Evolutionary conservation across 768 basidiomycete genomes (phyloP), one percentile per base, ranked within the genome.

Genomic region (Amanita rimosa): DNA sequence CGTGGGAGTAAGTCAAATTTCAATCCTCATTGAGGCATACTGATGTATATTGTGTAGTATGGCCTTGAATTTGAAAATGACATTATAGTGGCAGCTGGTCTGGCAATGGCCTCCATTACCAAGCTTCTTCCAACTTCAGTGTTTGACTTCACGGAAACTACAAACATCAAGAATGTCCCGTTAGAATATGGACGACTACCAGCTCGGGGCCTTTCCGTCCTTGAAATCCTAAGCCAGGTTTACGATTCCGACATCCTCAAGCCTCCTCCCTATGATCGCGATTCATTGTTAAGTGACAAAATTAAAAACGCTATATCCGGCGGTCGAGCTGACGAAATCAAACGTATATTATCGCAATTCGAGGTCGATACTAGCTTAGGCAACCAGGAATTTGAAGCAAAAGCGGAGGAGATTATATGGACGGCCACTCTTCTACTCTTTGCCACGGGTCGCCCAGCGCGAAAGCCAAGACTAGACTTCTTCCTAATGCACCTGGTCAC

Each of bases 401-500:
- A 72, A 46, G 54, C 70, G 14, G 73, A 80, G 51, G 79, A 81
- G 55, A 51, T 73, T 40, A 57, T 77, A 17, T 79, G 75, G 71
- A 54, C 60, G 4, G 62, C 67, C 14, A 71, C 74, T 2, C 63
- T 79, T 6, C 64, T 80, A 14, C 62, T 76, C 29, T 69, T 68
- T 24, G 73, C 67, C 0, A 71, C 73, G 0, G 67, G 76, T 19
- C 71, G 67, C 53, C 62, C 58, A 21, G 74, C 71, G 2, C 63
- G 70, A 35, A 68, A 72, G 53, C 73, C 74, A 6, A 65, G 78
- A 3, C 57, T 80, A 24, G 78, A 72, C 47, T 74, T 81, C 63
- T 76, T 78, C 71, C 60, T 81, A 45, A 75, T 77, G 76, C 79
- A 81, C 54, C 54, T 78, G 40, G 63, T 81, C 39, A 80, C 71